These are phyloP conservation scores for Metschnikowia henanensis DNA, from an alignment of 805 yeast species.

Conservation along the genomic window DNA sequence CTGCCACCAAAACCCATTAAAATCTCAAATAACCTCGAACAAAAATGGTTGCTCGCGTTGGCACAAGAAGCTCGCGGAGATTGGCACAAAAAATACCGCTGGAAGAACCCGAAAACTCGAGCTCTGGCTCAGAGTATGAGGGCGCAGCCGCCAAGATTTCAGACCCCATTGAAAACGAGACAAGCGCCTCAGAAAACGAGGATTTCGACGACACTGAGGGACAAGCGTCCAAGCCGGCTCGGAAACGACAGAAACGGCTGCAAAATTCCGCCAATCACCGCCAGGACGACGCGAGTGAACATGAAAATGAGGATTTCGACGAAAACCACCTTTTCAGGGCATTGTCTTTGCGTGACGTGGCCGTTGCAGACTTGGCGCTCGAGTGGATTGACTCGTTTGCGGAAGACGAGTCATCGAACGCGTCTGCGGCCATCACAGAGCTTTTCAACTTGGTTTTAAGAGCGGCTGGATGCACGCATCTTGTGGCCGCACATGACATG, in stretches of 20 bases:
- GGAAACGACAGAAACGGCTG: neutral
- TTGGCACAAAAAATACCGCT: neutral
- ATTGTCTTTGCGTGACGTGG: constrained; percentile 31
- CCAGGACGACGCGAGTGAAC: no score
- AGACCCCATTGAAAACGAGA: neutral
- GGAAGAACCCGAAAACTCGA: neutral
- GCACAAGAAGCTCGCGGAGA: neutral
- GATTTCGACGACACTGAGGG: neutral
- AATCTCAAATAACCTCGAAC: no score
- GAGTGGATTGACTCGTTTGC: constrained; percentile 38
- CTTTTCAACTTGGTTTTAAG: constrained; percentile 69
- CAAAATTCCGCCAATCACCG: neutral
- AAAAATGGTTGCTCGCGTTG: constrained; percentile 2
- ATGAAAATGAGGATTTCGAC: constrained; percentile 24
- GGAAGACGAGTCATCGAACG: constrained; percentile 19
- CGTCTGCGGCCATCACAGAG: constrained; percentile 49
- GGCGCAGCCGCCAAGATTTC: neutral
- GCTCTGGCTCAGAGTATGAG: constrained; percentile 1
- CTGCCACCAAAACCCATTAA: no score
- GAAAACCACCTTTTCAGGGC: constrained; percentile 34
- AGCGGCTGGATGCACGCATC: constrained; percentile 68
- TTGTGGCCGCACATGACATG: constrained; percentile 75
- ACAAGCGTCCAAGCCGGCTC: neutral
- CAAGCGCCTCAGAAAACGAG: constrained; percentile 2
- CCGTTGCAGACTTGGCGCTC: constrained; percentile 35